Conservation (phyloP, 371 early-diverging fungal species). For the Mucor lusitanicus region DNA sequence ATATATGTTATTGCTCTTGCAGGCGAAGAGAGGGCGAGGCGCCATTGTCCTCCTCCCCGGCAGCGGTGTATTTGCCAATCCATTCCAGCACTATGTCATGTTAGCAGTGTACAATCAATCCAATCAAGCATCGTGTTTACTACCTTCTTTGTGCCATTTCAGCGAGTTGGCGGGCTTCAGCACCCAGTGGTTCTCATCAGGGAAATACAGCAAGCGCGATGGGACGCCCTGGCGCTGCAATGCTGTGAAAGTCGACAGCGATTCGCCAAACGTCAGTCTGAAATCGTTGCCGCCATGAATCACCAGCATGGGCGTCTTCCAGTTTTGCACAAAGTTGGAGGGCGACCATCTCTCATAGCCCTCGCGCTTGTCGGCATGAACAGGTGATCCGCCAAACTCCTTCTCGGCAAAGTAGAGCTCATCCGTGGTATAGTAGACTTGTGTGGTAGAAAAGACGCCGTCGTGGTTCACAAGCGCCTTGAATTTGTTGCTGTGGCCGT, state of each 20-base stretch:
- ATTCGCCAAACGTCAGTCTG: conserved; percentile 70
- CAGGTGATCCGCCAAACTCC: conserved; percentile 80
- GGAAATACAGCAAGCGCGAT: conserved; percentile 76
- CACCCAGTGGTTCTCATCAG: conserved; percentile 83
- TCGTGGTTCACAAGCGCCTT: conserved; percentile 82
- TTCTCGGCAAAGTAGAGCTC: conserved; percentile 83
- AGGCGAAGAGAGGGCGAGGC: not conserved
- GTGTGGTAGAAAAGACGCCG: conserved; percentile 74
- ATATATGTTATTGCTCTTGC: conserved; percentile 1
- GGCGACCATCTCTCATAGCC: conserved; percentile 75
- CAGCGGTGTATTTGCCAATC: conserved; percentile 61
- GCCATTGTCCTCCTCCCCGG: not conserved
- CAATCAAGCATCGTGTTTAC: conserved; percentile 4
- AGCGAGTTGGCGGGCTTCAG: conserved; percentile 78
- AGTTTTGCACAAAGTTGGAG: conserved; percentile 67
- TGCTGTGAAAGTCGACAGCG: conserved; percentile 79
- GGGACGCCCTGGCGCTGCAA: conserved; percentile 75
- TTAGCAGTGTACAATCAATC: not conserved
- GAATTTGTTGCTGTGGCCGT: conserved; percentile 62
- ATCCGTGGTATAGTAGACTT: conserved; percentile 72
- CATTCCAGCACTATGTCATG: conserved; percentile 49
- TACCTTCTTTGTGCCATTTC: conserved; percentile 74
- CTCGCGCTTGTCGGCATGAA: conserved; percentile 47
- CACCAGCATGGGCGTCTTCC: conserved; percentile 83
- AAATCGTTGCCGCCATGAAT: conserved; percentile 77